These are phyloP conservation scores for Annulohypoxylon stygium DNA, from an alignment of 495 filamentous ascomycete genomes.

Conservation along the genomic window DNA sequence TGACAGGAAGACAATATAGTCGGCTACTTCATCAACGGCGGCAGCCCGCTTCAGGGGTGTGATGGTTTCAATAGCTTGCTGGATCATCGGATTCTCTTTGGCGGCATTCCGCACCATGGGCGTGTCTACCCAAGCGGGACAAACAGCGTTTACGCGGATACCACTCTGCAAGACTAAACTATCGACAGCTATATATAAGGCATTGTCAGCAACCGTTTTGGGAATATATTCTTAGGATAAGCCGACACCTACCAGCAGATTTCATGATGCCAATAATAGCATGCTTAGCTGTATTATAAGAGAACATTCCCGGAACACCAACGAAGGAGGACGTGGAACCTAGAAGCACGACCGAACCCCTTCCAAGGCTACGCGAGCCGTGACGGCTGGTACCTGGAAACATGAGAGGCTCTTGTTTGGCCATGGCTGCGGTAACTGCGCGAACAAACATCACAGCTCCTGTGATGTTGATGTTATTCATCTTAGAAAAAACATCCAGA, in stretches of 20 bases:
- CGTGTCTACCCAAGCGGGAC: slow-evolving; percentile 28
- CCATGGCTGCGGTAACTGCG: slow-evolving; percentile 55
- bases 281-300: slow-evolving; percentile 49
- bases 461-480: slow-evolving; percentile 11
- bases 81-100: background rate
- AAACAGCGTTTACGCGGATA: slow-evolving; percentile 28
- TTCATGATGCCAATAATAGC: slow-evolving; percentile 47
- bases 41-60: slow-evolving; percentile 11
- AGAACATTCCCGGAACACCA: slow-evolving; percentile 27
- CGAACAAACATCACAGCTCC: slow-evolving; percentile 17
- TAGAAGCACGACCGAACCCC: slow-evolving; percentile 49
- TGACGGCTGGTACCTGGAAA: slow-evolving; percentile 29
- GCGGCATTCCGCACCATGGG: slow-evolving; percentile 7
- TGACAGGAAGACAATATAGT: slow-evolving; percentile 37
- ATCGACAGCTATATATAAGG: slow-evolving; percentile 15
- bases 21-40: slow-evolving; percentile 14
- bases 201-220: background rate
- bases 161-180: background rate
- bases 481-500: slow-evolving; percentile 12
- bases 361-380: slow-evolving; percentile 37
- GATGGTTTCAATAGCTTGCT: background rate
- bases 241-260: slow-evolving; percentile 14
- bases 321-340: slow-evolving; percentile 35
- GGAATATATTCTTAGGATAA: background rate
- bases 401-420: slow-evolving; percentile 51